phyloP scores from a whole-genome alignment of 1,139 yeast genomes.

The Pichia sp. region DNA sequence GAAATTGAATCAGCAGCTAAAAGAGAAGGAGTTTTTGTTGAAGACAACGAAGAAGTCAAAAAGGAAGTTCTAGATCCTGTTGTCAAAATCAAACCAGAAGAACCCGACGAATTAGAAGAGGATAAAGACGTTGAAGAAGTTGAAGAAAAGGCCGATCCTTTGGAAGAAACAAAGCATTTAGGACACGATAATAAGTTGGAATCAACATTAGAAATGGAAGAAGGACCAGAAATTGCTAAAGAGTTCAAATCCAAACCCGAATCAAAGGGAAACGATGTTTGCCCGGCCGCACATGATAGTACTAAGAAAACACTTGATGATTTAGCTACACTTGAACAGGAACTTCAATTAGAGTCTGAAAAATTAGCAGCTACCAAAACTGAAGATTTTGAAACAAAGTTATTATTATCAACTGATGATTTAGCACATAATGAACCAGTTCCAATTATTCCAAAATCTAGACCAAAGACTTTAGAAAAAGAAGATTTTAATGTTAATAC shows the following conservation, averaged over 20 bases:
- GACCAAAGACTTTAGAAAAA: neutral
- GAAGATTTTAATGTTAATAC: no score
- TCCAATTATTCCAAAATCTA: conserved; percentile 1
- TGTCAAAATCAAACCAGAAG: no score
- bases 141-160: neutral
- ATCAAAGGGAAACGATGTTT: neutral
- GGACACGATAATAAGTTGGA: no score
- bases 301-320: neutral
- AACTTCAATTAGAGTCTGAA: neutral
- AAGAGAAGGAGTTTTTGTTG: no score
- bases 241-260: neutral
- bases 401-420: neutral
- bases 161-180: neutral
- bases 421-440: neutral
- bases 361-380: no score
- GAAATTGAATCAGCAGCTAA: no score
- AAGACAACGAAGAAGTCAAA: no score
- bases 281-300: no score
- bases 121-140: neutral
- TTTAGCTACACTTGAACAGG: neutral
- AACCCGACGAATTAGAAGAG: neutral
- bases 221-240: neutral
- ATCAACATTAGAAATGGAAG: neutral
- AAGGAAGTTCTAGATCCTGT: no score
- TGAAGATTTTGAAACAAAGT: neutral